phyloP scores from a whole-genome alignment of 192 early-diverging fungal genomes.

The Geranomyces variabilis region DNA sequence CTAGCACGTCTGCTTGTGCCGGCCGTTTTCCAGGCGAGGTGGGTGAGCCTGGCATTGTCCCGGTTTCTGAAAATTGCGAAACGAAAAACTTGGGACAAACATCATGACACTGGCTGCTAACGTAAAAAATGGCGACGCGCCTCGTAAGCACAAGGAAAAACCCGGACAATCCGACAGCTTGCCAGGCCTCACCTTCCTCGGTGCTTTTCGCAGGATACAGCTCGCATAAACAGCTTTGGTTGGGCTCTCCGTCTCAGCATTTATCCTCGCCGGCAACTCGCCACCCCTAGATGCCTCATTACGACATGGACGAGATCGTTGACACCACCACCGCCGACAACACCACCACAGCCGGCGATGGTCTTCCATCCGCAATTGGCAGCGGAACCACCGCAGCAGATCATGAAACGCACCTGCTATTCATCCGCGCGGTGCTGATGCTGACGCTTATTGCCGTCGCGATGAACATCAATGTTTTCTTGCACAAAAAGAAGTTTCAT shows the following conservation, averaged over 20 bases:
- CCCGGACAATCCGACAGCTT: neutral
- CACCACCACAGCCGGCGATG: slow-evolving; percentile 13
- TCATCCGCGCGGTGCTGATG: slow-evolving; percentile 56
- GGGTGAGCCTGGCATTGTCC: no score
- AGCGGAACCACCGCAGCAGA: neutral
- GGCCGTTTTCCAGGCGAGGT: neutral
- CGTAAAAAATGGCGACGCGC: no score
- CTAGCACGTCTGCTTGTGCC: neutral
- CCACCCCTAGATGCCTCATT: no score
- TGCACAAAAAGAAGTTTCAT: slow-evolving; percentile 60
- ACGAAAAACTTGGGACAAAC: no score
- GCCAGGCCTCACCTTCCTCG: no score
- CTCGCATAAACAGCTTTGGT: no score
- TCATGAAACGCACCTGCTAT: slow-evolving; percentile 39
- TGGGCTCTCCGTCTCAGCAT: no score
- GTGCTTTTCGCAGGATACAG: no score
- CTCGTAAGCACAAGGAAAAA: no score
- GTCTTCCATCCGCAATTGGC: slow-evolving; percentile 20
- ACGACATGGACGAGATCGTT: neutral
- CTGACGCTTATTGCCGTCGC: slow-evolving; percentile 54
- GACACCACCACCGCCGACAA: neutral
- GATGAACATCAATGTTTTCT: slow-evolving; percentile 55
- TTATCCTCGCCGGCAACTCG: no score
- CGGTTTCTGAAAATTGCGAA: no score
- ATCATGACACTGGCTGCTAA: no score